phyloP scores from a whole-genome alignment of 2,329 filamentous ascomycete genomes.

The Phyllosticta citribraziliensis region DNA sequence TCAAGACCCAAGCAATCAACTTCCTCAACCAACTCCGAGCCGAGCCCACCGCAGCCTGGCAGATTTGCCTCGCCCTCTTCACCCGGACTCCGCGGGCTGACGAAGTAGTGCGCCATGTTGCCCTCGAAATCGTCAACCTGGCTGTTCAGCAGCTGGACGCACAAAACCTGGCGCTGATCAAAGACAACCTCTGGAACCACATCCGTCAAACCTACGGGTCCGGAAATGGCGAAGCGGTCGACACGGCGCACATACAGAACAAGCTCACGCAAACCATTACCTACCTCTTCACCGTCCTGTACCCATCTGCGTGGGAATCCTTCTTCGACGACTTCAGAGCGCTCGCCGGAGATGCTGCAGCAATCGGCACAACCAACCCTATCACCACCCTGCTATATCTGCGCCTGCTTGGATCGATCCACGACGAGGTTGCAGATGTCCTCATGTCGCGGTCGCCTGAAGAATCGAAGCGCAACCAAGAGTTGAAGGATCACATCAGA shows the following conservation, averaged over 20 bases:
- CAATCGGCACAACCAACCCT: slow-evolving; percentile 54
- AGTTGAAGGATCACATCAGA: slow-evolving; percentile 84
- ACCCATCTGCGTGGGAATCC: slow-evolving; percentile 73
- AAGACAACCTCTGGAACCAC: slow-evolving; percentile 73
- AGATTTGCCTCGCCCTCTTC: slow-evolving; percentile 80
- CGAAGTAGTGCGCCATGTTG: slow-evolving; percentile 80
- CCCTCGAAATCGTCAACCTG: slow-evolving; percentile 87
- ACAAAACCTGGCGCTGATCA: slow-evolving; percentile 63
- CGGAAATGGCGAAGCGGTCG: slow-evolving; percentile 45
- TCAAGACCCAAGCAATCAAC: slow-evolving; percentile 78
- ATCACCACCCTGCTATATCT: slow-evolving; percentile 78
- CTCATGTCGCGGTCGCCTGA: slow-evolving; percentile 67
- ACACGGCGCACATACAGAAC: slow-evolving; percentile 77
- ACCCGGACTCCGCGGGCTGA: slow-evolving; percentile 63
- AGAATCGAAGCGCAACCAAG: slow-evolving; percentile 76
- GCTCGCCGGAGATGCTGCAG: slow-evolving; percentile 56
- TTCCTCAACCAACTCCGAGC: slow-evolving; percentile 68
- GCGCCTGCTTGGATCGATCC: slow-evolving; percentile 76
- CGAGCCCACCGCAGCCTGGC: slow-evolving; percentile 79
- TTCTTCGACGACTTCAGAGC: slow-evolving; percentile 87
- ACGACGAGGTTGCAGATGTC: slow-evolving; percentile 95
- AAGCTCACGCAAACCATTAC: slow-evolving; percentile 95
- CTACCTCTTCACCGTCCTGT: slow-evolving; percentile 81
- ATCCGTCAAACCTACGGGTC: slow-evolving; percentile 62
- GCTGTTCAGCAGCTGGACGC: slow-evolving; percentile 72